Percentiles rank a stretch among this genome's conserved stretches.
Conservation (phyloP, 2,329 filamentous ascomycete genomes). For the Ophiosphaerella korrae region DNA sequence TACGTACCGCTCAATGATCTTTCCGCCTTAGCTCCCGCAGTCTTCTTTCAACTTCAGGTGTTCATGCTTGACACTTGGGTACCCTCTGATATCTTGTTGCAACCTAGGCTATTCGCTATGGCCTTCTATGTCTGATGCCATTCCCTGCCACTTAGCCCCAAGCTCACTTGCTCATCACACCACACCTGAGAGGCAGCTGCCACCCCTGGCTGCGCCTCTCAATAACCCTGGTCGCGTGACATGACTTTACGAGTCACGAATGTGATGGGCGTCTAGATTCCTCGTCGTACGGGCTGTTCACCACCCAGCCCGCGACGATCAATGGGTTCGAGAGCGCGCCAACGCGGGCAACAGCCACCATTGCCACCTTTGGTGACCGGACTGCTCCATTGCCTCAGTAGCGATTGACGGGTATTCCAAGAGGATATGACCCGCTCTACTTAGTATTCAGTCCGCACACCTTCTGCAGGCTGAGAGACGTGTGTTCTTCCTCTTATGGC, state of each 20-base stretch:
- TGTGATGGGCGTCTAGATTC: background rate
- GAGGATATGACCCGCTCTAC: too few relatives aligned
- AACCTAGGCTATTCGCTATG: background rate
- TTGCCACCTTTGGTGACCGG: background rate
- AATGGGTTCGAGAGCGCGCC: background rate
- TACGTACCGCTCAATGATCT: background rate
- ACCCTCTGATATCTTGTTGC: background rate
- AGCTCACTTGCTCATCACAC: background rate
- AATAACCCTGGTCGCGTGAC: background rate
- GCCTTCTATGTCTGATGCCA: background rate
- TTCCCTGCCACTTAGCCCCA: background rate
- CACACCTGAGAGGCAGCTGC: background rate
- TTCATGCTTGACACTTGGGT: background rate
- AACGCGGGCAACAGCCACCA: background rate
- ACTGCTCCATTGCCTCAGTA: too few relatives aligned
- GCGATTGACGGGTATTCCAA: too few relatives aligned
- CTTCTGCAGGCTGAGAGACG: too few relatives aligned
- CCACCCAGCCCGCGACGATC: background rate
- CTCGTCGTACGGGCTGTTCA: background rate
- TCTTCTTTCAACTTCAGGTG: conserved; percentile 8
- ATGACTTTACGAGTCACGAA: background rate
- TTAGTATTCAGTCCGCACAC: too few relatives aligned
- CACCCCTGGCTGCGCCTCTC: background rate
- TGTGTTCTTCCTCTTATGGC: too few relatives aligned
- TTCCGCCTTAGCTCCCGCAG: conserved; percentile 8